Evolutionary conservation across 352 stramenopile species (phyloP).

Genomic region (Pythium vanterpoolii): DNA sequence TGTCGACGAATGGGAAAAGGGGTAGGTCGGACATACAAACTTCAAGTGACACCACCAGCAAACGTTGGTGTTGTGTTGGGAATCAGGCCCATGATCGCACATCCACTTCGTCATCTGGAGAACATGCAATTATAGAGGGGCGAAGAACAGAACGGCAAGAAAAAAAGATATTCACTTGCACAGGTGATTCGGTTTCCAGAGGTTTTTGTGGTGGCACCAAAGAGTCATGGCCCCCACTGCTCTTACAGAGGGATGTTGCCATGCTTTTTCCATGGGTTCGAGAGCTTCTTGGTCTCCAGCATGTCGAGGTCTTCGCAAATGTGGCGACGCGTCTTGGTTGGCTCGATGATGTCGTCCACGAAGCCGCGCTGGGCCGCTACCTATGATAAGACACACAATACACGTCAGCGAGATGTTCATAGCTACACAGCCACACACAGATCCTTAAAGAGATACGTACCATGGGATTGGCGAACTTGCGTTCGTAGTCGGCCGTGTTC

Average conservation of each 20-base stretch:
- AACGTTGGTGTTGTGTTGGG: neutral
- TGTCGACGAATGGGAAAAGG: constrained; percentile 21
- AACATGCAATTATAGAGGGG: constrained; percentile 4
- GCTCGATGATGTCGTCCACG: constrained; percentile 98
- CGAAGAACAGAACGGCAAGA: constrained; percentile 6
- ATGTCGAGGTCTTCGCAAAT: constrained; percentile 97
- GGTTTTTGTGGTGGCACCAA: neutral
- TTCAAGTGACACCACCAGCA: constrained; percentile 18
- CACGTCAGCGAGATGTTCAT: neutral
- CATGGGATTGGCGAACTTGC: constrained; percentile 96
- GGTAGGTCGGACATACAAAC: constrained; percentile 20
- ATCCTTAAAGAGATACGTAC: constrained; percentile 28
- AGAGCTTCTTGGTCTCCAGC: constrained; percentile 92
- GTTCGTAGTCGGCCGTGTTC: constrained; percentile 94
- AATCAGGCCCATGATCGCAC: neutral
- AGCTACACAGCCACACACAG: neutral
- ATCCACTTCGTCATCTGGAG: neutral
- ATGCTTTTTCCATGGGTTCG: constrained; percentile 95
- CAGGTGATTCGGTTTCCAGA: constrained; percentile 5
- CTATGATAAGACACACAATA: constrained; percentile 23
- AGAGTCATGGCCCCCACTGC: neutral
- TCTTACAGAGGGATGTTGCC: constrained; percentile 97
- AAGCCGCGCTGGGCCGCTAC: constrained; percentile 95
- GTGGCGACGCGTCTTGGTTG: constrained; percentile 88
- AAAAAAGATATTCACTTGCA: constrained; percentile 3